These are phyloP conservation scores for Mycena pura DNA, from an alignment of 768 basidiomycete genomes.

Conservation along the genomic window DNA sequence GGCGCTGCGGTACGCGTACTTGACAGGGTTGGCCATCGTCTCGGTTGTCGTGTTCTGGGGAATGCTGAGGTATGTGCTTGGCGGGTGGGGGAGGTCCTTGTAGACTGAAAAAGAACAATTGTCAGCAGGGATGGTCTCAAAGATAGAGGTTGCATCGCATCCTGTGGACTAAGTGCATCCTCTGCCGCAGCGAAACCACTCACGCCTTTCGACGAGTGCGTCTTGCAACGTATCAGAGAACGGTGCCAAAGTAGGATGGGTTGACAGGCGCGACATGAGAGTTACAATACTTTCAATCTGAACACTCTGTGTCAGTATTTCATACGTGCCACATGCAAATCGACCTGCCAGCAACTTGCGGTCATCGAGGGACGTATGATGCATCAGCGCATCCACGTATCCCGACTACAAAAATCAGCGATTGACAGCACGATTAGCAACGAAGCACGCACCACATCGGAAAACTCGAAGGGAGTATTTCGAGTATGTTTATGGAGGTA, in stretches of 20 bases:
- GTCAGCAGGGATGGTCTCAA: conserved; percentile 4
- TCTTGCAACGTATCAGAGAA: conserved; percentile 51
- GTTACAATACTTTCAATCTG: conserved; percentile 70
- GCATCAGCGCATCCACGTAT: conserved; percentile 52
- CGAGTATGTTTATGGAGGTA: conserved; percentile 1
- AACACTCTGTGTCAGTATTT: conserved; percentile 12
- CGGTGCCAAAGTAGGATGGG: conserved; percentile 31
- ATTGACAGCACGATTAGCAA: background rate
- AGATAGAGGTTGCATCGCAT: background rate
- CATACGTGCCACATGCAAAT: background rate
- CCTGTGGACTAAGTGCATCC: too few relatives aligned
- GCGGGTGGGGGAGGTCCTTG: conserved; percentile 83
- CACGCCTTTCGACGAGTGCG: conserved; percentile 61
- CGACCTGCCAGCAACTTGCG: conserved; percentile 62
- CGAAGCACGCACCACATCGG: conserved; percentile 9
- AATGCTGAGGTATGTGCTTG: conserved; percentile 54
- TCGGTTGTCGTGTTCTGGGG: conserved; percentile 18
- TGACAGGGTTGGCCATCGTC: conserved; percentile 30
- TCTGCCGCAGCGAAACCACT: conserved; percentile 35
- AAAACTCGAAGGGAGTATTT: conserved; percentile 1
- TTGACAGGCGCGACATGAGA: conserved; percentile 60
- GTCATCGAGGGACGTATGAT: conserved; percentile 58
- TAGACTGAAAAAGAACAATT: conserved; percentile 56
- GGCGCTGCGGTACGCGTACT: conserved; percentile 62
- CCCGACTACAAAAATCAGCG: conserved; percentile 46